Conservation (phyloP, 2,329 filamentous ascomycete species). For the Aspergillus pseudoviridinutans region DNA sequence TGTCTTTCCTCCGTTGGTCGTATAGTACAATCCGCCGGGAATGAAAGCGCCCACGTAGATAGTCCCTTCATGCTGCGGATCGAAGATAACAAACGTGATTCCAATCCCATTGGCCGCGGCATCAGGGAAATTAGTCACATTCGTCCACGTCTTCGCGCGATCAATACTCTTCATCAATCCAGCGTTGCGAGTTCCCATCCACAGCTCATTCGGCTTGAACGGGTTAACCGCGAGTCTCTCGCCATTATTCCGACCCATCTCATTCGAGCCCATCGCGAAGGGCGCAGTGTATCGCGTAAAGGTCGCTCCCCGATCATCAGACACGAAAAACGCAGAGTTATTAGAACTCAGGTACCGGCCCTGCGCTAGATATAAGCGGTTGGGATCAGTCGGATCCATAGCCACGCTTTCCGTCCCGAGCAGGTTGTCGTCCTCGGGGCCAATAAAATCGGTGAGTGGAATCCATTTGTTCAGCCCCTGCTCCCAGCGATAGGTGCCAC, state of each 20-base stretch:
- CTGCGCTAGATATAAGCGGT: constrained; percentile 11
- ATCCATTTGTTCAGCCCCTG: constrained; percentile 7
- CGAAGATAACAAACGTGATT: constrained; percentile 11
- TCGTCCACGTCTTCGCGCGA: constrained; percentile 10
- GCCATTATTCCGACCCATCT: constrained; percentile 13
- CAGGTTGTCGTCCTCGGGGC: constrained; percentile 10
- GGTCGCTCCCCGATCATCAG: constrained; percentile 6
- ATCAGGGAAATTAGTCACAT: constrained; percentile 10
- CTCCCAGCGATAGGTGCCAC: constrained; percentile 12
- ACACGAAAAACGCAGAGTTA: constrained; percentile 10
- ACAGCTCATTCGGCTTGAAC: constrained; percentile 9
- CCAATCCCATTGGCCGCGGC: constrained; percentile 9
- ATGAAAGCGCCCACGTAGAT: constrained; percentile 11
- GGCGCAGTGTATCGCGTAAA: constrained; percentile 7
- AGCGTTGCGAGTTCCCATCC: constrained; percentile 10
- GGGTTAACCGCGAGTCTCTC: constrained; percentile 13
- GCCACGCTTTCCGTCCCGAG: constrained; percentile 13
- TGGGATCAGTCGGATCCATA: constrained; percentile 8
- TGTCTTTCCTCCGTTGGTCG: constrained; percentile 6
- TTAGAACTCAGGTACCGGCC: constrained; percentile 10
- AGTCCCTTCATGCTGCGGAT: constrained; percentile 6
- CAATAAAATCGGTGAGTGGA: constrained; percentile 13
- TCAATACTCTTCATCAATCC: constrained; percentile 12
- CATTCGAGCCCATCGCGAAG: constrained; percentile 11
- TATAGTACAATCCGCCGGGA: constrained; percentile 7